These are phyloP conservation scores for Cytidiella melzeri DNA, from an alignment of 768 basidiomycete genomes.

Conservation along the genomic window DNA sequence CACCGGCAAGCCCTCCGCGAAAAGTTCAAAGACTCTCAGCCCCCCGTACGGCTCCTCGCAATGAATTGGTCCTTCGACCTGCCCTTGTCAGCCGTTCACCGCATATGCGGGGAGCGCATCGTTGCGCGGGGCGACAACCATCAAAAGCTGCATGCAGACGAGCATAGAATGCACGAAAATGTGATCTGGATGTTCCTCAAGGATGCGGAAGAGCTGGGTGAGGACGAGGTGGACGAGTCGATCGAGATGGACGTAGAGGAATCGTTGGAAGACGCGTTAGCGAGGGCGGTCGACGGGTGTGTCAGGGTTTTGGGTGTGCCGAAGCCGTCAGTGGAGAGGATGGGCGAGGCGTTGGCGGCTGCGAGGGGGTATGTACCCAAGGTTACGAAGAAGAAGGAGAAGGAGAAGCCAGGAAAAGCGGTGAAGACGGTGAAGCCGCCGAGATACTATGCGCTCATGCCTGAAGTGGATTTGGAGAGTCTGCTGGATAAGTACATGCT, in stretches of 20 bases:
- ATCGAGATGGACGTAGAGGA: slow-evolving; percentile 64
- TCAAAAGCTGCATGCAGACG: slow-evolving; percentile 68
- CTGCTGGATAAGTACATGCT: slow-evolving; percentile 41
- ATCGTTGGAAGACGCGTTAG: slow-evolving; percentile 46
- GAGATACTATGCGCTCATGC: slow-evolving; percentile 76
- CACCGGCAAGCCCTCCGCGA: slow-evolving; percentile 72
- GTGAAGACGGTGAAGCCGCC: slow-evolving; percentile 31
- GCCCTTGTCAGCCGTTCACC: slow-evolving; percentile 57
- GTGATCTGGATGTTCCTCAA: slow-evolving; percentile 80
- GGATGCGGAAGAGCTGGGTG: slow-evolving; percentile 52
- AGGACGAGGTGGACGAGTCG: slow-evolving; percentile 56
- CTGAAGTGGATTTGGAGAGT: slow-evolving; percentile 58
- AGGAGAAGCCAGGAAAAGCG: slow-evolving; percentile 24
- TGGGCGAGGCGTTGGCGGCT: slow-evolving; percentile 43
- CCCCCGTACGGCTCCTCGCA: slow-evolving; percentile 71
- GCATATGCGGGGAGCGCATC: slow-evolving; percentile 75
- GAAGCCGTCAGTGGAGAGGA: slow-evolving; percentile 46
- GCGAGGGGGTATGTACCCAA: slow-evolving; percentile 39
- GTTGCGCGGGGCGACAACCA: slow-evolving; percentile 75
- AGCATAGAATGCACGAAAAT: slow-evolving; percentile 58
- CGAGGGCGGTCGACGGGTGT: slow-evolving; percentile 53
- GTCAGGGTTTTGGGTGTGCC: slow-evolving; percentile 48
- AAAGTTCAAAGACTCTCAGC: slow-evolving; percentile 34
- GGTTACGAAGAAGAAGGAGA: slow-evolving; percentile 23
- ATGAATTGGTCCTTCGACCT: slow-evolving; percentile 67